Conservation (phyloP, 2,329 filamentous ascomycete species). For the Aspergillus persii region DNA sequence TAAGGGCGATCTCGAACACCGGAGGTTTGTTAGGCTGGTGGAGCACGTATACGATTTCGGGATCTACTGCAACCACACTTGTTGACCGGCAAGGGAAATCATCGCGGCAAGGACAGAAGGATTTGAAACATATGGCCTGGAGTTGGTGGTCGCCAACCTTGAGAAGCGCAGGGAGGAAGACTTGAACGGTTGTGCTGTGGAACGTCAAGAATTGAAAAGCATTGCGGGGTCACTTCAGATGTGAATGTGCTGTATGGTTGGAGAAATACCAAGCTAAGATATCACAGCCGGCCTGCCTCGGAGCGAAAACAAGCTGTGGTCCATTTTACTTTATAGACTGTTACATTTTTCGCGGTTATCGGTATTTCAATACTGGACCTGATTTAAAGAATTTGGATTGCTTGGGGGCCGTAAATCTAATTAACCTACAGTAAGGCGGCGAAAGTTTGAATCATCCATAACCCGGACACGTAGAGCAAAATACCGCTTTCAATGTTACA, state of each 20-base stretch:
- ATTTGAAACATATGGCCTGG: constrained; percentile 1
- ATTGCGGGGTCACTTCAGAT: neutral
- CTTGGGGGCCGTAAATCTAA: neutral
- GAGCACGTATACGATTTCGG: neutral
- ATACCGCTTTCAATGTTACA: neutral
- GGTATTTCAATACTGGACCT: no score
- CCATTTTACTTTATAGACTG: no score
- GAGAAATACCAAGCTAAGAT: no score
- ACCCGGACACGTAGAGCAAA: no score
- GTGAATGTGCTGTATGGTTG: neutral
- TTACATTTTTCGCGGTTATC: no score
- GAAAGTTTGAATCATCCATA: neutral
- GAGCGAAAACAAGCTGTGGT: neutral
- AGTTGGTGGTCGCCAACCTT: neutral
- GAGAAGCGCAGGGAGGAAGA: neutral
- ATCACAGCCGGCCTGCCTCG: neutral
- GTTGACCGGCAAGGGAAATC: neutral
- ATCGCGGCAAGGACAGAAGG: neutral
- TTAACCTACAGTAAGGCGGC: neutral
- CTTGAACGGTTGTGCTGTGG: neutral
- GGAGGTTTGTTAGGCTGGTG: neutral
- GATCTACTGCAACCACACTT: neutral
- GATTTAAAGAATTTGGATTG: no score
- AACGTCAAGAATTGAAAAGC: neutral
- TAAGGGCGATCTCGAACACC: neutral